A percentile compares a stretch with the other conserved stretches of the same genome.
Conservation (phyloP, 2,329 filamentous ascomycete species). For the Talaromyces verruculosus region DNA sequence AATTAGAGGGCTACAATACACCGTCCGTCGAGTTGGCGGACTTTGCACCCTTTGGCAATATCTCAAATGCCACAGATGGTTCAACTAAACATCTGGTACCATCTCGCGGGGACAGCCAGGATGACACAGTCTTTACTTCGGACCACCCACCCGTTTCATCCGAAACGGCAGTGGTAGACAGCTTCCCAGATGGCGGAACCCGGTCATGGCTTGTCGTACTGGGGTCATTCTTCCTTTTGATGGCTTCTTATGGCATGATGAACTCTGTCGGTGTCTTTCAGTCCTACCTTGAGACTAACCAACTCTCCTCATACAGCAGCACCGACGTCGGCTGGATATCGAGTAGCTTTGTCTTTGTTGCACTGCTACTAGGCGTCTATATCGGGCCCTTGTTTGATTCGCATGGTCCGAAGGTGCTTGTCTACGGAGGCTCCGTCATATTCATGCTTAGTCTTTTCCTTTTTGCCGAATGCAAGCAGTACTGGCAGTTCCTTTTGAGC, state of each 20-base stretch:
- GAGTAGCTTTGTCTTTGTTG: slow-evolving; percentile 49
- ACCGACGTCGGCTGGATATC: slow-evolving; percentile 54
- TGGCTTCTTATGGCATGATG: slow-evolving; percentile 50
- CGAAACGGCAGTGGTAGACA: slow-evolving; percentile 12
- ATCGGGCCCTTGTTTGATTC: slow-evolving; percentile 54
- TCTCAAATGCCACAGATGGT: neutral
- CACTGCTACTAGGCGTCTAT: slow-evolving; percentile 48
- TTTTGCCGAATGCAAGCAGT: slow-evolving; percentile 48
- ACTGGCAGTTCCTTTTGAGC: slow-evolving; percentile 53
- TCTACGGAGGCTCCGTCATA: slow-evolving; percentile 39
- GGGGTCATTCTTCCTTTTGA: slow-evolving; percentile 41
- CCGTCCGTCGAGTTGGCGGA: neutral
- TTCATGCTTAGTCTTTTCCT: slow-evolving; percentile 47
- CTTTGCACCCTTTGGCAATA: neutral
- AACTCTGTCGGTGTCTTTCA: slow-evolving; percentile 53
- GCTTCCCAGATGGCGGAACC: slow-evolving; percentile 37
- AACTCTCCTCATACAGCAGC: slow-evolving; percentile 45
- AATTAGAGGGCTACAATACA: neutral
- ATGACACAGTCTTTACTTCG: neutral
- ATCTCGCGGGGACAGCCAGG: neutral
- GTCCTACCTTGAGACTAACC: slow-evolving; percentile 48
- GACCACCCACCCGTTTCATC: neutral
- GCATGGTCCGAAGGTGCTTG: slow-evolving; percentile 48
- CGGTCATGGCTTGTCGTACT: slow-evolving; percentile 40
- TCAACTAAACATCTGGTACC: neutral